phyloP scores from a whole-genome alignment of 805 yeast species.

The Jamesozyma jinghongensis region DNA sequence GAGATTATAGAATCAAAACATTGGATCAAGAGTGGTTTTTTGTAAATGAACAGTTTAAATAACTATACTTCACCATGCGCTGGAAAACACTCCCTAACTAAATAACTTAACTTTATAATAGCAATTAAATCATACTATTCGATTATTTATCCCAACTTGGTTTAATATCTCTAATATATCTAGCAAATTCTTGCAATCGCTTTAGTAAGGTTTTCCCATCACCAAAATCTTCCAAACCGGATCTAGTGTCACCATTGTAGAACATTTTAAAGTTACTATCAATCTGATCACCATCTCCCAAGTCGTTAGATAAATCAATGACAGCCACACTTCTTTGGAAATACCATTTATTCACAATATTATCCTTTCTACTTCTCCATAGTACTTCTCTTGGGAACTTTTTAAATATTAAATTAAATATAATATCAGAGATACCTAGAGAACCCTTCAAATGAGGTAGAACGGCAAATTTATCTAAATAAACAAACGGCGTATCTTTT shows the following conservation, averaged over 20 bases:
- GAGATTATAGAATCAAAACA: constrained; percentile 21
- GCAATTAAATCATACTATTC: too few relatives aligned
- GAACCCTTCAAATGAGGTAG: constrained; percentile 77
- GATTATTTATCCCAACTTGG: constrained; percentile 28
- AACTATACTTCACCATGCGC: too few relatives aligned
- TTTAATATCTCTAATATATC: constrained; percentile 27
- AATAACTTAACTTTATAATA: background rate
- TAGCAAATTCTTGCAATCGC: constrained; percentile 21
- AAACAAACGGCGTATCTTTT: constrained; percentile 42
- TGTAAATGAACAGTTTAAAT: constrained; percentile 8
- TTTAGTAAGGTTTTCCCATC: constrained; percentile 7
- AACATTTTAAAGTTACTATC: constrained; percentile 33
- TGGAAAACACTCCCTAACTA: too few relatives aligned
- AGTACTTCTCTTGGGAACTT: constrained; percentile 63
- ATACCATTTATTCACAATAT: constrained; percentile 97
- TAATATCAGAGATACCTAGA: constrained; percentile 86
- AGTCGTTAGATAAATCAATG: constrained; percentile 34
- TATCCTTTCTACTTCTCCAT: constrained; percentile 82
- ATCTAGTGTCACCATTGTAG: constrained; percentile 32
- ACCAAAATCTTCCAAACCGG: constrained; percentile 11
- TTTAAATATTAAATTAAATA: constrained; percentile 69
- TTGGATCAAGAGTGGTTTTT: constrained; percentile 26
- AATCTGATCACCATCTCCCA: constrained; percentile 22
- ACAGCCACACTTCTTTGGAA: constrained; percentile 83
- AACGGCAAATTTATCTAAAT: constrained; percentile 91